Evolutionary conservation across 2,329 filamentous ascomycete genomes (phyloP).

Genomic region (Penicillium vulpinum): DNA sequence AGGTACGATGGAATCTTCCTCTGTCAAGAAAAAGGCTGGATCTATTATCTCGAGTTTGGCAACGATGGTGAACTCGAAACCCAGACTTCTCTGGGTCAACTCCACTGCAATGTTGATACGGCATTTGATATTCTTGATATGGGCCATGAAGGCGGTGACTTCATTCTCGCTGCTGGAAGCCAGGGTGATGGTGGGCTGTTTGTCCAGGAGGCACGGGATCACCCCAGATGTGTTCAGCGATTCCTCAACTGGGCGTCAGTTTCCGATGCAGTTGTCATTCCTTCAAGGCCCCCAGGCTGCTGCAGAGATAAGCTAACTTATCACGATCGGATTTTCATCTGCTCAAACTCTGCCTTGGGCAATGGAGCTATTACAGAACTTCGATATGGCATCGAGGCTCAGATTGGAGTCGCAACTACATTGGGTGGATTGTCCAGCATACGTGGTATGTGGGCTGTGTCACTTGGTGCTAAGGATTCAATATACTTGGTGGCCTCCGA

Average conservation of each 20-base stretch:
- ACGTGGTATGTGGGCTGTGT: conserved; percentile 47
- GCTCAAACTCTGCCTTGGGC: conserved; percentile 60
- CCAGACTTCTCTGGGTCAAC: conserved; percentile 61
- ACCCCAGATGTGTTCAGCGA: conserved; percentile 56
- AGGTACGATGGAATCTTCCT: conserved; percentile 79
- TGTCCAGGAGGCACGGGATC: conserved; percentile 62
- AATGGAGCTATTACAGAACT: conserved; percentile 68
- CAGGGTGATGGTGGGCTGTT: conserved; percentile 76
- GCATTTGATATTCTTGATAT: conserved; percentile 72
- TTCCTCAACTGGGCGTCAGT: conserved; percentile 64
- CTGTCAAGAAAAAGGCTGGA: conserved; percentile 80
- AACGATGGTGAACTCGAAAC: conserved; percentile 56
- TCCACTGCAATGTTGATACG: conserved; percentile 72
- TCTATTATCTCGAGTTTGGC: conserved; percentile 71
- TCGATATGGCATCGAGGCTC: conserved; percentile 68
- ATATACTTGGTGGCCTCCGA: conserved; percentile 46
- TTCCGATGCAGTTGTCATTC: conserved; percentile 47
- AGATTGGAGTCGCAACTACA: conserved; percentile 53
- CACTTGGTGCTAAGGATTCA: conserved; percentile 30
- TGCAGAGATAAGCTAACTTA: conserved; percentile 24
- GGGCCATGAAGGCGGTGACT: conserved; percentile 67
- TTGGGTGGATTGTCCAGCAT: conserved; percentile 44
- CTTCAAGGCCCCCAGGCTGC: conserved; percentile 17
- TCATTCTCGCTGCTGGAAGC: conserved; percentile 77
- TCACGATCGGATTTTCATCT: conserved; percentile 65